phyloP scores from a whole-genome alignment of 2,329 filamentous ascomycete species.

The Hawksworthiomyces lignivorus region DNA sequence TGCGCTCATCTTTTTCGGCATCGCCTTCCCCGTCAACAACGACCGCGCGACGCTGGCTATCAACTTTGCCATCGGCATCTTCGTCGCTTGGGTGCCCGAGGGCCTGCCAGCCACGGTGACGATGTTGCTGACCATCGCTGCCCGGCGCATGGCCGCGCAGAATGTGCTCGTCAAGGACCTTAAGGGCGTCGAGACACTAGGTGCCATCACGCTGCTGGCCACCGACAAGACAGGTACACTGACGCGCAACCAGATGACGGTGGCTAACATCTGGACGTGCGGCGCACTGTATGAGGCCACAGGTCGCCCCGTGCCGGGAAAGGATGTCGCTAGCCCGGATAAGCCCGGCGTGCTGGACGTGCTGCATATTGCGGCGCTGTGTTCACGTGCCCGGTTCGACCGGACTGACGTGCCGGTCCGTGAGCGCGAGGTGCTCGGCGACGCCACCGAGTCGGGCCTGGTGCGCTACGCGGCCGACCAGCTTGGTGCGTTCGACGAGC shows the following conservation, averaged over 20 bases:
- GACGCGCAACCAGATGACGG: constrained; percentile 56
- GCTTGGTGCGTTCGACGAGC: constrained; percentile 37
- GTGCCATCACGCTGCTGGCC: constrained; percentile 48
- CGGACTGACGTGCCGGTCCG: constrained; percentile 11
- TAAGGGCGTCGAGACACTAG: constrained; percentile 46
- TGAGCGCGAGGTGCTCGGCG: constrained; percentile 15
- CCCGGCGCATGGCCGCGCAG: constrained; percentile 34
- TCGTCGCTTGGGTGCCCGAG: constrained; percentile 33
- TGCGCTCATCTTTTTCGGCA: constrained; percentile 18
- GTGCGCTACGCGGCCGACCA: constrained; percentile 53
- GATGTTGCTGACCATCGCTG: constrained; percentile 16
- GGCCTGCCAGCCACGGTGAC: constrained; percentile 33
- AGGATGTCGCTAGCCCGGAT: constrained; percentile 45
- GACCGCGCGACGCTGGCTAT: constrained; percentile 16
- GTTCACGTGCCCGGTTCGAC: constrained; percentile 15
- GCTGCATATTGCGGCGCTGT: constrained; percentile 11
- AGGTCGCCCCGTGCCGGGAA: constrained; percentile 53
- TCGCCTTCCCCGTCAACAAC: constrained; percentile 16
- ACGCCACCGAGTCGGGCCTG: constrained; percentile 17
- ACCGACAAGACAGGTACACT: constrained; percentile 60
- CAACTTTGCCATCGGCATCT: constrained; percentile 15
- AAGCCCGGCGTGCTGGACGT: constrained; percentile 31
- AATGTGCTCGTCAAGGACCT: constrained; percentile 52
- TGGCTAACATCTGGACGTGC: too few species aligned
- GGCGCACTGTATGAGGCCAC: constrained; percentile 36